These are phyloP conservation scores for Salix arbutifolia DNA, from an alignment of 345 rosid species.

Conservation along the genomic window DNA sequence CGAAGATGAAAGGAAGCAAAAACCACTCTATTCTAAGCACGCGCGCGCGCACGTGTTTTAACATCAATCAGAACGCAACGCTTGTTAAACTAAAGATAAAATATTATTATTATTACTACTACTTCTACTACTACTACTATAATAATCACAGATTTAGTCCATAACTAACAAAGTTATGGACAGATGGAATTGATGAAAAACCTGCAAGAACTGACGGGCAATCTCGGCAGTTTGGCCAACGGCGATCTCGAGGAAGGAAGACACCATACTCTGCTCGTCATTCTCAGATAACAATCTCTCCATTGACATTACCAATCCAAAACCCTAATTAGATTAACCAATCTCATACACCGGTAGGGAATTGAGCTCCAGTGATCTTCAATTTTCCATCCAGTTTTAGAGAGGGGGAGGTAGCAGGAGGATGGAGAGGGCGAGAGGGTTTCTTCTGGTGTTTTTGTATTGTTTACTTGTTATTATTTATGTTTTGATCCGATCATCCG, in stretches of 20 bases:
- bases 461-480: neutral
- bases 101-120: too few relatives aligned
- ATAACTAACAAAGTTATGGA: neutral
- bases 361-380: neutral
- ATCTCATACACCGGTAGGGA: neutral
- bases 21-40: neutral
- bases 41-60: neutral
- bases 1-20: neutral
- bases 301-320: constrained; percentile 5
- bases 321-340: constrained; percentile 2
- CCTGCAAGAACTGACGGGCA: constrained; percentile 87
- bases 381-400: neutral
- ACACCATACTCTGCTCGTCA: constrained; percentile 65
- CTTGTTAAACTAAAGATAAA: neutral
- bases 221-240: constrained; percentile 88
- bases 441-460: neutral
- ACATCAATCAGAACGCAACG: neutral
- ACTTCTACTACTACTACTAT: too few relatives aligned
- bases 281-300: constrained; percentile 13
- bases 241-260: constrained; percentile 97
- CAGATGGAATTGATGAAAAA: constrained; percentile 9
- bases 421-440: neutral
- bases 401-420: neutral
- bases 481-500: neutral
- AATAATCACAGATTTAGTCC: neutral